Conservation (phyloP, 2,329 filamentous ascomycete genomes). For the Phialocephala sp. region DNA sequence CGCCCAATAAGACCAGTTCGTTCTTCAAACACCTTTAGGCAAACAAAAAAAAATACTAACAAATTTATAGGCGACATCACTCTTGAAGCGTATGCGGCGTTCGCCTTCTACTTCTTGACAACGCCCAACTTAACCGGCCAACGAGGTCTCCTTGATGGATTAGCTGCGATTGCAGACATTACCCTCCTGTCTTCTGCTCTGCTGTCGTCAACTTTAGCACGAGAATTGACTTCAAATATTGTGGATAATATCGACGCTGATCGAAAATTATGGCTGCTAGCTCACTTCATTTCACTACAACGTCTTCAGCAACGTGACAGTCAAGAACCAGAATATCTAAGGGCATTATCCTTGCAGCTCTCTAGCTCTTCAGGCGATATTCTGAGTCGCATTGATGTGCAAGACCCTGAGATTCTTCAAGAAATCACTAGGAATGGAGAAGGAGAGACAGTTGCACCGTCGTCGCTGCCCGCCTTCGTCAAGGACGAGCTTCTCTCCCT, state of each 20-base stretch:
- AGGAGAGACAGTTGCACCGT: constrained; percentile 29
- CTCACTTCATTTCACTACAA: constrained; percentile 68
- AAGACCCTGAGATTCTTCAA: constrained; percentile 49
- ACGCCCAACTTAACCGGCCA: constrained; percentile 37
- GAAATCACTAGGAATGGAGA: constrained; percentile 35
- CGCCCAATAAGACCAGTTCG: constrained; percentile 26
- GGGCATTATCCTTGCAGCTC: constrained; percentile 59
- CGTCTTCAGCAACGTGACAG: constrained; percentile 45
- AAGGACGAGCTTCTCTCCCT: constrained; percentile 70
- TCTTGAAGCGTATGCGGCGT: constrained; percentile 37
- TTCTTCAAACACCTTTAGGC: not conserved
- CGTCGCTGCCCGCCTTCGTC: constrained; percentile 60
- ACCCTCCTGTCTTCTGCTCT: constrained; percentile 38
- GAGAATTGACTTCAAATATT: constrained; percentile 33
- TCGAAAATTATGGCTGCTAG: constrained; percentile 66
- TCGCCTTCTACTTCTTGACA: constrained; percentile 41
- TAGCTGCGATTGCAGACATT: constrained; percentile 38
- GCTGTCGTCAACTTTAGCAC: constrained; percentile 17
- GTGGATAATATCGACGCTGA: constrained; percentile 33
- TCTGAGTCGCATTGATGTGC: constrained; percentile 50
- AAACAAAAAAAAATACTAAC: constrained; percentile 19
- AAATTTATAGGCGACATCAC: constrained; percentile 25
- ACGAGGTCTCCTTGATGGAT: constrained; percentile 33
- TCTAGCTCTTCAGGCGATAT: constrained; percentile 59
- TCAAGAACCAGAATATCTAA: constrained; percentile 52